Base-by-base conservation (phyloP, 2,329 filamentous ascomycete genomes). In the Venturiaceae sp. region DNA sequence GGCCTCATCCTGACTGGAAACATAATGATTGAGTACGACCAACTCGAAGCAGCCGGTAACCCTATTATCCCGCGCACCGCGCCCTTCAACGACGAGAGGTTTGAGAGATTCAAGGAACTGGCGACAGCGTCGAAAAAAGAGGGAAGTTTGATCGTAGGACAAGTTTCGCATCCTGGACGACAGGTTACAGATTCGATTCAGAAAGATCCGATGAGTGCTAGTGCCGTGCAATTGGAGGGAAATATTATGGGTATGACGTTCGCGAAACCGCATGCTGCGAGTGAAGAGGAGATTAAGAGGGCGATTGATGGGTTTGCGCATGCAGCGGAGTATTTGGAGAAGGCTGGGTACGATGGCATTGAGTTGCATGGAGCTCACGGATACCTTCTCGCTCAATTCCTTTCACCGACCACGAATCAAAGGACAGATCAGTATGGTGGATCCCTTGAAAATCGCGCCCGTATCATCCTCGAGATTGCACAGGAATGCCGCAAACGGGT, bases 341-440 rank as follows among this genome's bases (percentile, higher is more conserved):
- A 69, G 16, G 86, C 84, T 1, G 90, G 90, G 0, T 82, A 89
- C 53, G 90, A 95, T 67, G 81, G 85, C 7, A 84, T 94, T 60
- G 90, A 95, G 69, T 82, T 95, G 55, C 90, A 94, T 73, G 82
- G 80, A 64, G 90, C 88, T 0, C 89, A 94, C 66, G 88, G 89
- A 0, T 94, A 92, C 67, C 79, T 94, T 0, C 73, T 92, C 0
- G 83, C 84, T 64, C 74, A 76, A 2, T 94, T 92, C 75, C 61
- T 91, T 2, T 84, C 82, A 0, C 87, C 88, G 0, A 79, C 80
- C 0, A 78, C 79, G 14, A 94, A 94, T 71, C 74, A 81, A 55
- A 80, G 89, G 14, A 87, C 77, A 0, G 86, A 88, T 66, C 65
- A 77, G 59, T 89, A 88, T 64, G 86, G 86, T 21, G 85, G 85